Conservation (phyloP, 1,284 basidiomycete genomes). For the Meripilus lineatus region DNA sequence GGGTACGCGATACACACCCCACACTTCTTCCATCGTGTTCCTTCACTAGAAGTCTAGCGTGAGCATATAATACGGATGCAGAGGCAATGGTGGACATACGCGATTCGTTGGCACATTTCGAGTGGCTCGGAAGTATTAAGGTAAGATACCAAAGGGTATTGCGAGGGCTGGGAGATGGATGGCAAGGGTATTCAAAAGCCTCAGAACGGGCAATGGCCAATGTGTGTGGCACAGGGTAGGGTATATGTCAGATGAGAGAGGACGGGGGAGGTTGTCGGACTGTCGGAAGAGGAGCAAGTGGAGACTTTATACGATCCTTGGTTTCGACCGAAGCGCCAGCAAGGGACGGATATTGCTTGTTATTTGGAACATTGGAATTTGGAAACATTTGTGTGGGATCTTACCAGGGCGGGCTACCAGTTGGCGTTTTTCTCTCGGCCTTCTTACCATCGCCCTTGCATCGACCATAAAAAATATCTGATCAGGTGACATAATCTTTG, state of each 20-base stretch:
- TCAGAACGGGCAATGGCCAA: not conserved
- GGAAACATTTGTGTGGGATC: too few relatives aligned
- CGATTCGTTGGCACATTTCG: constrained; percentile 33
- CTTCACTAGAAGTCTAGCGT: constrained; percentile 43
- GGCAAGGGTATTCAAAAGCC: constrained; percentile 1
- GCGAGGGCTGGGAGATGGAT: constrained; percentile 3
- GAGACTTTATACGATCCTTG: too few relatives aligned
- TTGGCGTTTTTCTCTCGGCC: too few relatives aligned
- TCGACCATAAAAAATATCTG: too few relatives aligned
- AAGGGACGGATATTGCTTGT: too few relatives aligned
- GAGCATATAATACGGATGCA: constrained; percentile 3
- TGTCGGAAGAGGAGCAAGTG: too few relatives aligned
- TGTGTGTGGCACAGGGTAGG: not conserved
- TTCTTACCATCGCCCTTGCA: too few relatives aligned
- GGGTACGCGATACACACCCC: constrained; percentile 38
- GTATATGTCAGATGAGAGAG: not conserved
- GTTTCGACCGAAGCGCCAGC: too few relatives aligned
- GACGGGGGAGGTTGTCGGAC: not conserved
- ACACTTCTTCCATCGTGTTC: constrained; percentile 64
- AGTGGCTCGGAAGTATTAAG: too few relatives aligned
- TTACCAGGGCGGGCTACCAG: too few relatives aligned
- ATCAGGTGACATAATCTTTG: too few relatives aligned
- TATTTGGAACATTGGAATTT: too few relatives aligned
- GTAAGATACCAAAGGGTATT: constrained; percentile 1
- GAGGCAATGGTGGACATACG: constrained; percentile 23